Evolutionary conservation across 352 stramenopile genomes (phyloP), one percentile per base, ranked within the genome.

Genomic region (Phytophthora ohioensis): DNA sequence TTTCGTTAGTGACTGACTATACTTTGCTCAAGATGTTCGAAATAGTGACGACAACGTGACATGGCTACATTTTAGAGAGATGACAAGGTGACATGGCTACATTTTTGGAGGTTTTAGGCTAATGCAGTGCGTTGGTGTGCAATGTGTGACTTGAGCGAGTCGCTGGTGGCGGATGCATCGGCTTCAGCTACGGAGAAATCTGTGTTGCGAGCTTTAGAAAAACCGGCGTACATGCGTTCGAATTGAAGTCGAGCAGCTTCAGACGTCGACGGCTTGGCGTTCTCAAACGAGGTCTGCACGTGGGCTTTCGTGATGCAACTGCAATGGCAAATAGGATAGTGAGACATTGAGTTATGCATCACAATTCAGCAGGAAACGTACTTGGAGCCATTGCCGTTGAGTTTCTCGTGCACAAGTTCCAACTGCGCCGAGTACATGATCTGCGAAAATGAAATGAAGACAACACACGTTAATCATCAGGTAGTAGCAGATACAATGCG

Each of bases 401-500:
- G 80, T 58, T 93, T 92, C 48, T 97, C 85, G 71, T 98, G 94
- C 53, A 98, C 92, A 54, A 96, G 85, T 69, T 97, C 88, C 5
- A 99, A 79, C 53, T 98, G 93, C 6, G 96, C 96, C n/a, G 94
- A 97, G 75, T 97, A 97, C 84, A 98, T 88, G 69, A 95, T 74
- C 88, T 95, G 47, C 21, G n/a, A 13, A 57, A 42, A 12, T n/a
- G 38, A 35, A 30, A 15, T 11, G 56, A 35, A 43, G 31, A 21
- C 21, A 21, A 27, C 21, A 57, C 11, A 58, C 1, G 3, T 48
- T 35, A 1, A n/a, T 12, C 1, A 31, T 11, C 9, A 36, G 39
- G 73, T 27, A 76, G 41, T 36, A 27, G 39, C 12, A 1, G 43
- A 43, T 27, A 27, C 21, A 27, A 27, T 27, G 21, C 21, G 21